Evolutionary conservation across 2,329 filamentous ascomycete species (phyloP).

Genomic region (Botryotinia convoluta): DNA sequence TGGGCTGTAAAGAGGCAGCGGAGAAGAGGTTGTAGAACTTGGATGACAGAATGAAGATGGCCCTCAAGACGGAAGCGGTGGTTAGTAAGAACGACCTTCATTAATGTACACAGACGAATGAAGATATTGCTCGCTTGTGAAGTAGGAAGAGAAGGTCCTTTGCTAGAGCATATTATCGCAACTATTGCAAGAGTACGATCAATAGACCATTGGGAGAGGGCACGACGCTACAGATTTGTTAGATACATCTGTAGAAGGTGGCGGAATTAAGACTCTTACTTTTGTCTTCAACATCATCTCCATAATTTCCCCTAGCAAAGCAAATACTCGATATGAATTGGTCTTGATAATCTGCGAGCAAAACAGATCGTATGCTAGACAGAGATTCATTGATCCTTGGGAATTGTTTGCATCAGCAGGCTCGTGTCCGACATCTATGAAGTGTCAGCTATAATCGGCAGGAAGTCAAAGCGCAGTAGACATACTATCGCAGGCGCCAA

Average conservation of each 20-base stretch:
- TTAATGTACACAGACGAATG: constrained; percentile 47
- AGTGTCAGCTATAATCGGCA: constrained; percentile 8
- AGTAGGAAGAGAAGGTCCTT: constrained; percentile 28
- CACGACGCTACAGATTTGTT: constrained; percentile 27
- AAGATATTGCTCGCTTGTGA: constrained; percentile 33
- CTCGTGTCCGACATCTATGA: constrained; percentile 26
- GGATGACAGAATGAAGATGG: constrained; percentile 58
- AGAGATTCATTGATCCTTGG: constrained; percentile 27
- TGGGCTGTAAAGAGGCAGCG: constrained; percentile 48
- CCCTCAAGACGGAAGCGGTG: constrained; percentile 61
- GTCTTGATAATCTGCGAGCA: constrained; percentile 29
- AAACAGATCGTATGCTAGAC: constrained; percentile 31
- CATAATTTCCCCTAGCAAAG: constrained; percentile 35
- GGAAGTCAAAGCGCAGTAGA: not conserved
- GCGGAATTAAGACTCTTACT: constrained; percentile 22
- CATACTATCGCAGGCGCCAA: constrained; percentile 34
- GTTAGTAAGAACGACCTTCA: constrained; percentile 56
- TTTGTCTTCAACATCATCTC: constrained; percentile 38
- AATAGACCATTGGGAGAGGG: constrained; percentile 38
- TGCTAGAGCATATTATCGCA: constrained; percentile 36
- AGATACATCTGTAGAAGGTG: constrained; percentile 7
- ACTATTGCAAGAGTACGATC: constrained; percentile 38
- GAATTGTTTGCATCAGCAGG: constrained; percentile 20
- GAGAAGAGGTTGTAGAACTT: constrained; percentile 55
- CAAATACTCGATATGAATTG: constrained; percentile 33